Evolutionary conservation across 345 rosid species (phyloP).

Genomic region (Pelargonium nanum): DNA sequence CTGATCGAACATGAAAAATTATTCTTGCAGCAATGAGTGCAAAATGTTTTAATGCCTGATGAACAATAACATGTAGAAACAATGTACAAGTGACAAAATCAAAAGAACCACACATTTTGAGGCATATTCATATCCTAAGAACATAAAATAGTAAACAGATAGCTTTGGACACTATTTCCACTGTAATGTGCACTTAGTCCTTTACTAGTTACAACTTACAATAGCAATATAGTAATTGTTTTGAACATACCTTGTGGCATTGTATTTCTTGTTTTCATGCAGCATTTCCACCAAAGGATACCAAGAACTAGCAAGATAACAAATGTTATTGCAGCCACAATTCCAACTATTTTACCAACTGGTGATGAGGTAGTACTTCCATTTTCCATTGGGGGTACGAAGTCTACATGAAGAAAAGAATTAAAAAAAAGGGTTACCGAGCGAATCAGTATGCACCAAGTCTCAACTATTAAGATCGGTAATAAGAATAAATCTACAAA

Average conservation of each 20-base stretch:
- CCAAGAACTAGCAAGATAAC: conserved; percentile 7
- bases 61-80: too few relatives aligned
- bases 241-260: conserved; percentile 1
- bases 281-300: too few relatives aligned
- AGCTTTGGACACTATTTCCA: too few relatives aligned
- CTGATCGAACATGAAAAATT: too few relatives aligned
- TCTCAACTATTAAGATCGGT: neutral
- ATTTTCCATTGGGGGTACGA: neutral
- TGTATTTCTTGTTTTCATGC: neutral
- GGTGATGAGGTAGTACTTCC: neutral
- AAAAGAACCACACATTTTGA: too few relatives aligned
- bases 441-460: neutral
- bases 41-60: too few relatives aligned
- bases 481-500: neutral
- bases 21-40: too few relatives aligned
- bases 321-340: conserved; percentile 9
- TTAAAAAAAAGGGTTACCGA: too few relatives aligned
- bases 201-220: too few relatives aligned
- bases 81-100: too few relatives aligned
- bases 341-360: conserved; percentile 3
- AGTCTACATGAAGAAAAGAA: neutral
- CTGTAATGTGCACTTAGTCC: neutral
- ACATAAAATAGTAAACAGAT: too few relatives aligned
- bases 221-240: neutral
- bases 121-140: too few relatives aligned